Base-by-base conservation (phyloP, 495 filamentous ascomycete species). In the Clohesyomyces aquaticus region DNA sequence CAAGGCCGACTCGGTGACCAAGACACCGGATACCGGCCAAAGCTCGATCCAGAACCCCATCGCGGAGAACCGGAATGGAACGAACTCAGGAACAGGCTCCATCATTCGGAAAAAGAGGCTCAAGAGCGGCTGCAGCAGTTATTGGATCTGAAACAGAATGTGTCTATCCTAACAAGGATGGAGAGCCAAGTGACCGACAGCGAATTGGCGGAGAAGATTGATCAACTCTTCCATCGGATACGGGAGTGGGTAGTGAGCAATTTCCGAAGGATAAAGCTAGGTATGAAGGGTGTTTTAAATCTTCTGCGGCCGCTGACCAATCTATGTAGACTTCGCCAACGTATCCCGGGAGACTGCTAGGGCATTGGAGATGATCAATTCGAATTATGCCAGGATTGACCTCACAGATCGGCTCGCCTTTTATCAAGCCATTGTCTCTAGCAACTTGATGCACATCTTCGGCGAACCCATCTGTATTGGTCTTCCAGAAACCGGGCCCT, bases 181-280 rank as follows among this genome's bases (percentile, higher is more conserved):
- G 65, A 70, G 0, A 53, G 22, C 22, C 69, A 73, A 57, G 71
- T 73, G 10, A 69, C 73, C 1, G 74, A 76, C 43, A 58, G 61
- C 19, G 68, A 70, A 11, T 66, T 76, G 22, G 60, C 60, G 0
- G 65, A 73, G n/a, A 59, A 60, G 29, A 62, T 73, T 26, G 59
- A 68, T 29, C 51, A 70, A 41, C 55, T 76, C 4, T 58, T 67
- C 27, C 60, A 76, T 59, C 62, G 72, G n/a, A 59, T 72, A 19
- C 69, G 73, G 35, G 73, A 76, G 38, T 76, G 74, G 74, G 67
- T 73, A 22, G 69, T 76, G 26, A 67, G 69, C 59, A 73, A 70
- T 55, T 74, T 73, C 50, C 72, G 74, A 12, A 52, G 68, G 16
- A 66, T 67, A 21, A 69, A 70, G 56, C 45, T 61, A 38, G 32